A percentile compares a stretch with the other conserved stretches of the same genome.
Evolutionary conservation across 2,329 filamentous ascomycete genomes (phyloP).

Genomic region (Exophiala viscosa): DNA sequence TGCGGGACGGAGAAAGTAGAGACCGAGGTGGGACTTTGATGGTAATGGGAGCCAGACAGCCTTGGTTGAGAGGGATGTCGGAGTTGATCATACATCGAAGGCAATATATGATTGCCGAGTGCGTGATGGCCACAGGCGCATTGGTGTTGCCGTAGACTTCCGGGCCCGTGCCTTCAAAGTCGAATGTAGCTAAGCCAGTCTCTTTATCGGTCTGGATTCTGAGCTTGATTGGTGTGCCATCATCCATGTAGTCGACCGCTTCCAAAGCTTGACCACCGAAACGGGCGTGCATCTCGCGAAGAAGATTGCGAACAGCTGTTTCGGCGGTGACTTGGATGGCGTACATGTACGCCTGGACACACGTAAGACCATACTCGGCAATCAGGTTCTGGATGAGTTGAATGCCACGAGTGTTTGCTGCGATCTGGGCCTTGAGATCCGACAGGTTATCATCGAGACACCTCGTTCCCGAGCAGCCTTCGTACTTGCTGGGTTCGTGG

Average conservation of each 20-base stretch:
- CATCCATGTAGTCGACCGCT: slow-evolving; percentile 41
- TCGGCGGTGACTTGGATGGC: slow-evolving; percentile 37
- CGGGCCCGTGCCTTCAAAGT: slow-evolving; percentile 41
- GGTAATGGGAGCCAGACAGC: slow-evolving; percentile 30
- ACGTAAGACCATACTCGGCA: slow-evolving; percentile 33
- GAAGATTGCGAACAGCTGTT: slow-evolving; percentile 32
- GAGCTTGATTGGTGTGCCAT: slow-evolving; percentile 37
- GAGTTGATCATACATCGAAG: slow-evolving; percentile 30
- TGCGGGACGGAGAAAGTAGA: slow-evolving; percentile 32
- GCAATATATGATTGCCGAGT: slow-evolving; percentile 35
- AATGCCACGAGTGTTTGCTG: slow-evolving; percentile 43
- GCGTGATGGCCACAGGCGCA: slow-evolving; percentile 37
- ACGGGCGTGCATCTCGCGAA: slow-evolving; percentile 27
- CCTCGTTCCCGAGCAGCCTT: slow-evolving; percentile 16
- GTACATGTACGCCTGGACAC: slow-evolving; percentile 41
- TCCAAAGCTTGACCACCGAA: slow-evolving; percentile 25
- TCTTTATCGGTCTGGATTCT: slow-evolving; percentile 33
- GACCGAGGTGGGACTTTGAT: slow-evolving; percentile 28
- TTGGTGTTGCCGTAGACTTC: slow-evolving; percentile 37
- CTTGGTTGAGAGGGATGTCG: slow-evolving; percentile 35
- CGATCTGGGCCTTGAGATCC: slow-evolving; percentile 45
- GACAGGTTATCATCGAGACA: slow-evolving; percentile 42
- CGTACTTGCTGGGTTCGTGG: slow-evolving; percentile 24
- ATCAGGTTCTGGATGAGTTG: slow-evolving; percentile 36
- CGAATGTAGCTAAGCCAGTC: slow-evolving; percentile 35